Evolutionary conservation across 192 early-diverging fungal genomes (phyloP), one percentile per base, ranked within the genome.

Genomic region (Backusella morwellensis): DNA sequence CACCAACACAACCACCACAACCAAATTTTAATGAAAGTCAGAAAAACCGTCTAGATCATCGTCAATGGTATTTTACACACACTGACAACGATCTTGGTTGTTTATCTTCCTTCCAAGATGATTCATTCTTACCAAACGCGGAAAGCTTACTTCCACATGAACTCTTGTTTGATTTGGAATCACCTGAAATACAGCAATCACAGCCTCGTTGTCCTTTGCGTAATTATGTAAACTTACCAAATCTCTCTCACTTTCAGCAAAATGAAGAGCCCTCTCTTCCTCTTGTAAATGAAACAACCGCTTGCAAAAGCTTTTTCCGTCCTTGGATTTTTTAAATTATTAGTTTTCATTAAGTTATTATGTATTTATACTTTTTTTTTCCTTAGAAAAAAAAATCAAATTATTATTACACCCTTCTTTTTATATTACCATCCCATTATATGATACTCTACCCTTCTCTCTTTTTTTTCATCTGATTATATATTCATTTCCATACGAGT

Each of bases 91-190:
- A 44, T 50, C 8, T 50, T 32, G 14, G 35, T 19, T 5, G 34
- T 35, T 26, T 68, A n/a, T 21, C 63, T 34, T 32, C 63, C 63
- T 66, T 36, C 29, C 70, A 23, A 29, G 70, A 72, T 32, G 70
- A 72, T 50, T 44, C 44, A 50, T 44, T 75, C 50, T 44, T 75
- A 35, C 74, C 66, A 42, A 66, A 75, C n/a, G 63, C 74, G 34
- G 74, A 75, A 21, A 75, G 66, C 21, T 66, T 75, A 35, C 41
- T 75, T 19, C 74, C 74, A n/a, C 42, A 75, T 50, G 66, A 66
- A 32, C 38, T 75, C n/a, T 34, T 75, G 26, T 66, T 66, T 40
- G 74, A 75, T 75, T 42, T 75, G 17, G 56, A 35, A n/a, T 75
- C 41, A 15, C 73, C 73, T 41, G 41, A 23, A 54, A 50, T 50